Evolutionary conservation across 163 green algal genomes (phyloP), one percentile per base, ranked within the genome.

Genomic region (Trebouxia gelatinosa): DNA sequence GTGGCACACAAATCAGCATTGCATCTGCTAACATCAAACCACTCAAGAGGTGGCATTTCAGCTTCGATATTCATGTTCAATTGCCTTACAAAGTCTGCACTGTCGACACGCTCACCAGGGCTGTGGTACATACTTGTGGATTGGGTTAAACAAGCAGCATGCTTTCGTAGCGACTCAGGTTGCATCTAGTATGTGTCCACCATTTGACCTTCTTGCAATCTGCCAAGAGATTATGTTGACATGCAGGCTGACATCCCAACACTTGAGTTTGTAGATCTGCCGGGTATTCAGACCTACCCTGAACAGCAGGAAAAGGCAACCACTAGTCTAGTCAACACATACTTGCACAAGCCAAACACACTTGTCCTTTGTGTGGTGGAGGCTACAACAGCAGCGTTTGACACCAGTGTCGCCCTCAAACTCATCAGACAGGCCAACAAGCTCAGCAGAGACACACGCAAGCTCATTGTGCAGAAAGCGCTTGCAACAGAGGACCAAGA

Each of bases 381-480:
- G 4, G 66, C 66, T 5, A 61, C 38, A n/a, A 26, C 6, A n/a
- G 21, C 3, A 38, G 6, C 26, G 19, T 16, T 75, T 7, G 38
- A 58, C 17, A 23, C 6, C 1, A 29, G 5, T 39, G 19, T n/a
- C 26, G 66, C 66, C 26, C 7, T 75, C 38, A 58, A 38, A 34
- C 7, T 75, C 6, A 19, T 75, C 28, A 35, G 6, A 13, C 16
- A 50, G 19, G 64, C 64, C 35, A 50, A 66, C 26, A 66, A 79
- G 40, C 37, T 50, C 43, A 37, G 38, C 21, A 26, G 40, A 13
- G 57, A 79, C 26, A 79, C 54, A 35, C 64, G 72, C 2, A 38
- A 82, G 70, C 48, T 65, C 16, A 80, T 85, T 17, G 75, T 85
- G 58, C 26, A 58, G 0, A 48, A 46, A 34, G 74, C 74, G 40